phyloP scores from a whole-genome alignment of 2,329 filamentous ascomycete genomes.

The Penicillium sp. region DNA sequence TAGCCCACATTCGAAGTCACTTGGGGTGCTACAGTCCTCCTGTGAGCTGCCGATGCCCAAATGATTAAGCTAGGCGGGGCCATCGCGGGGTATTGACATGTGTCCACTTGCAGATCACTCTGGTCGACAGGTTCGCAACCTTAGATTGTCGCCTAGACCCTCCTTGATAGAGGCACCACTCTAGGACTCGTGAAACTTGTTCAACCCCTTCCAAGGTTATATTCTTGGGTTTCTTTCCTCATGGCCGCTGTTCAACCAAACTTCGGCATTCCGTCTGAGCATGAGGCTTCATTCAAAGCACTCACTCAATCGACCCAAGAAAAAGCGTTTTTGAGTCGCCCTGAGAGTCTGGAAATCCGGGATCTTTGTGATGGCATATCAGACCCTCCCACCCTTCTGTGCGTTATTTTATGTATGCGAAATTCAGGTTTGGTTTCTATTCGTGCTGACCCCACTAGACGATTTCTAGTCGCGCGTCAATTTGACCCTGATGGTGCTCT shows the following conservation, averaged over 20 bases:
- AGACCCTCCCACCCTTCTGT: constrained; percentile 20
- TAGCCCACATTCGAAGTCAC: not conserved
- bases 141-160: not conserved
- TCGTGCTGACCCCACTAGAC: constrained; percentile 4
- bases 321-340: constrained; percentile 9
- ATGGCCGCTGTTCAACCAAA: not conserved
- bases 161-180: not conserved
- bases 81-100: not conserved
- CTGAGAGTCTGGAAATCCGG: constrained; percentile 6
- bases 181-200: not conserved
- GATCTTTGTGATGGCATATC: constrained; percentile 17
- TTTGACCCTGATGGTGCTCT: constrained; percentile 14
- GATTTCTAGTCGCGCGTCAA: constrained; percentile 19
- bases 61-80: not conserved
- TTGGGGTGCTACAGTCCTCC: not conserved
- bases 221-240: not conserved
- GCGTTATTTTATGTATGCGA: not conserved
- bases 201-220: not conserved
- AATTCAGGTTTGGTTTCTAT: not conserved
- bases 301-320: not conserved
- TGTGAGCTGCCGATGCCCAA: not conserved
- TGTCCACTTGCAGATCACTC: not conserved
- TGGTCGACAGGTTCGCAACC: not conserved
- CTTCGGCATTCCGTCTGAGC: not conserved
- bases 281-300: not conserved